phyloP scores from a whole-genome alignment of 2,329 filamentous ascomycete species.

The Cadophora gregata region DNA sequence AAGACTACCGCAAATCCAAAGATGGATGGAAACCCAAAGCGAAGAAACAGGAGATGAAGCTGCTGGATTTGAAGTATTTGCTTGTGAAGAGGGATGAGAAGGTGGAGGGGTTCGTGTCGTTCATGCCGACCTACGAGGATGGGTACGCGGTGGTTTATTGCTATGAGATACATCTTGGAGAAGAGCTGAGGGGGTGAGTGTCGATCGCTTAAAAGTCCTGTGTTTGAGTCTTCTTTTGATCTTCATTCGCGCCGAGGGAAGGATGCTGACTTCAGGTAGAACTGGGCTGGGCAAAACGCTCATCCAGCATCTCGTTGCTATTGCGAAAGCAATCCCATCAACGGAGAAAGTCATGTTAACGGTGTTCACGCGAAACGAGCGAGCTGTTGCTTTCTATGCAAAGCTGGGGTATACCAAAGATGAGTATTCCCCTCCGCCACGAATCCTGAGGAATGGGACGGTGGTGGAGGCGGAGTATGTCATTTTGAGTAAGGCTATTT shows the following conservation, averaged over 20 bases:
- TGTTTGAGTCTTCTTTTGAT: neutral
- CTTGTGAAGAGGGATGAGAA: constrained; percentile 55
- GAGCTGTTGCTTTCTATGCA: constrained; percentile 65
- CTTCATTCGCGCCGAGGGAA: neutral
- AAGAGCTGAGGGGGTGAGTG: constrained; percentile 58
- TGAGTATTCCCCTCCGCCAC: constrained; percentile 58
- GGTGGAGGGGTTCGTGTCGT: constrained; percentile 64
- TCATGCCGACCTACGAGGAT: constrained; percentile 75
- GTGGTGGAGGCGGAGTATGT: constrained; percentile 62
- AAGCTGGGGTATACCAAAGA: constrained; percentile 63
- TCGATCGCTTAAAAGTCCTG: too few species aligned
- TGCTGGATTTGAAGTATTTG: constrained; percentile 71
- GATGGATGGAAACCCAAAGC: constrained; percentile 65
- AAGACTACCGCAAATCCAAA: constrained; percentile 60
- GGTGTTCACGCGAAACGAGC: constrained; percentile 67
- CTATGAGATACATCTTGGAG: constrained; percentile 76
- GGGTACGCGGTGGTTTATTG: constrained; percentile 72
- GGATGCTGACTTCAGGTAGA: constrained; percentile 45
- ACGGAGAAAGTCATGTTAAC: constrained; percentile 76
- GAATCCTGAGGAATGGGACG: constrained; percentile 60
- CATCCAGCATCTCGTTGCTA: constrained; percentile 59
- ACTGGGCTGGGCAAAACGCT: constrained; percentile 67
- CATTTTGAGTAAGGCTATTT: constrained; percentile 58
- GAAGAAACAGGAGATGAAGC: constrained; percentile 73
- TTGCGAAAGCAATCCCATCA: constrained; percentile 59